Evolutionary conservation across 2,329 filamentous ascomycete genomes (phyloP), one percentile per base, ranked within the genome.

Genomic region (Ophiostoma tasmaniense): DNA sequence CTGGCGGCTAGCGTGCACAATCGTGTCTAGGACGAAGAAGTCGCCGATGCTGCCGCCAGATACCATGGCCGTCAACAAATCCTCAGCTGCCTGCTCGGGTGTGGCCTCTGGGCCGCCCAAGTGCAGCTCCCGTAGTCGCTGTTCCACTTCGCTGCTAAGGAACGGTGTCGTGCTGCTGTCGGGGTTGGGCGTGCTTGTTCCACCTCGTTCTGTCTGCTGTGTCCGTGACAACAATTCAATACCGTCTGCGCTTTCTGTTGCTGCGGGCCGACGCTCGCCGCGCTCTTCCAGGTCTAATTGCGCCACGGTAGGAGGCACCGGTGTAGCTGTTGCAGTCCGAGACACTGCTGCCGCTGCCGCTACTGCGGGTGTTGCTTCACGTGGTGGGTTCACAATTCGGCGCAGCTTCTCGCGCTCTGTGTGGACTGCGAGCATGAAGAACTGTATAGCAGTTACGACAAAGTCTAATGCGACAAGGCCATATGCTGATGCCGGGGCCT

Each of bases 371-470:
- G 61, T 71, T 14, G 68, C 52, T 39, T 28, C 52, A 3, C 67
- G 67, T 37, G 52, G 78, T 78, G 68, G 78, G 66, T 79, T 80
- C 7, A 86, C 78, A 17, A 79, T 77, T 66, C 83, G 81, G 39
- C 83, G 81, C 28, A 89, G 77, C 69, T 81, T 82, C 73, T 89
- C 86, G 71, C 84, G 81, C 74, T 89, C 85, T 64, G 84, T 80
- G 73, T 87, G 86, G 13, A 89, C 83, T 2, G 86, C 81, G 69
- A 90, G 76, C 87, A 90, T 89, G 61, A 89, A 76, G 71, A 85
- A 86, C 75, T 90, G 88, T 17, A 89, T 73, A 1, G 76, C 77
- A 52, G 89, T 74, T 8, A 90, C 81, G 37, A 85, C 73, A 7
- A 84, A 30, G 75, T 90, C 88, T 61, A 86, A 76, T 1, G 84